phyloP scores from a whole-genome alignment of 495 filamentous ascomycete species.

The Podospora pseudocomata region DNA sequence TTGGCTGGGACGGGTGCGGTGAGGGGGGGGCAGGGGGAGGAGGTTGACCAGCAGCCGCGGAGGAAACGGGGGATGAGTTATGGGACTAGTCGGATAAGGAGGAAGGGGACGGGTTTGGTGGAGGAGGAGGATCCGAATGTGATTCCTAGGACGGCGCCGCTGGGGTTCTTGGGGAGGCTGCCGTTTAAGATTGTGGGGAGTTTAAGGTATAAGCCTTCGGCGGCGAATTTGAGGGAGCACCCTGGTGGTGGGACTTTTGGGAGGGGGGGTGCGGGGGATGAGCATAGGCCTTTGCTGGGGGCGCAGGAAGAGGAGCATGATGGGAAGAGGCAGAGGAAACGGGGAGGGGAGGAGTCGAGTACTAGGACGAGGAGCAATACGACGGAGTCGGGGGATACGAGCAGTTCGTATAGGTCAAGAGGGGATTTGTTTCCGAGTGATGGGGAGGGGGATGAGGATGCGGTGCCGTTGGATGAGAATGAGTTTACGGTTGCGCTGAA shows the following conservation, averaged over 20 bases:
- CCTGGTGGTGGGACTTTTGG: conserved; percentile 49
- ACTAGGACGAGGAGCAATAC: conserved; percentile 64
- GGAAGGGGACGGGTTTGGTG: conserved; percentile 53
- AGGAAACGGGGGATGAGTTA: conserved; percentile 85
- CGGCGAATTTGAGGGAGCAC: conserved; percentile 87
- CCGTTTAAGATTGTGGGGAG: conserved; percentile 83
- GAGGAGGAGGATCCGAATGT: conserved; percentile 78
- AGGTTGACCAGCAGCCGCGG: conserved; percentile 61
- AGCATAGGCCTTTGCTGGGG: conserved; percentile 72
- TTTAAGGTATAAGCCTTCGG: conserved; percentile 82
- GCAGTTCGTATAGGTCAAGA: conserved; percentile 87
- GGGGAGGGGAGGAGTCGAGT: conserved; percentile 48
- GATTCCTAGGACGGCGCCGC: conserved; percentile 78
- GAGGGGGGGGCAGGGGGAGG: conserved; percentile 32
- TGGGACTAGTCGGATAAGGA: conserved; percentile 63
- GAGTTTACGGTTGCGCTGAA: conserved; percentile 82
- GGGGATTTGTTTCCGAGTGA: conserved; percentile 93
- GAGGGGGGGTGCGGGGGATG: conserved; percentile 50
- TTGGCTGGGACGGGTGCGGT: conserved; percentile 68
- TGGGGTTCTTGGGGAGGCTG: conserved; percentile 81
- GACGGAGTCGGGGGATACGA: conserved; percentile 72
- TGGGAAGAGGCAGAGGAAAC: conserved; percentile 25
- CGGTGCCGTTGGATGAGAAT: conserved; percentile 78
- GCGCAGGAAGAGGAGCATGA: conserved; percentile 32
- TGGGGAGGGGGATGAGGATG: conserved; percentile 83